Evolutionary conservation across 75 land plant genomes (phyloP).

Genomic region (Picea glauca): DNA sequence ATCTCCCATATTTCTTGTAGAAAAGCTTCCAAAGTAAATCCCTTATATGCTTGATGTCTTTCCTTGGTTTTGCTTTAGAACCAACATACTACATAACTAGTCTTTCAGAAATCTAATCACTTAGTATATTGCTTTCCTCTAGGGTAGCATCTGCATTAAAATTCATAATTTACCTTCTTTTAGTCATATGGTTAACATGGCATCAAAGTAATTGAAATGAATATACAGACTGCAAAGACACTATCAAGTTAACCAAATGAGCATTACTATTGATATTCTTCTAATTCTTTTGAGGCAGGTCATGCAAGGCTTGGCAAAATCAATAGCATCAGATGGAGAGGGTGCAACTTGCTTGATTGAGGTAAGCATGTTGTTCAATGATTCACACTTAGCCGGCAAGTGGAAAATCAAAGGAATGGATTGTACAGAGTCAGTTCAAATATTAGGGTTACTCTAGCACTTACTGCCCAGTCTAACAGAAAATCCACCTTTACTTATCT

Average conservation of each 20-base stretch:
- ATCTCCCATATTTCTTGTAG: too few relatives aligned
- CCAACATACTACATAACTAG: too few relatives aligned
- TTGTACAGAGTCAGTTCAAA: neutral
- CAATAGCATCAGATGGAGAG: conserved; percentile 99
- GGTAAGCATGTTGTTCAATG: conserved; percentile 35
- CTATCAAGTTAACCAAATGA: neutral
- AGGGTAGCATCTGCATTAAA: too few relatives aligned
- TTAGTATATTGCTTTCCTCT: too few relatives aligned
- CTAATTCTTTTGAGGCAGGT: conserved; percentile 43
- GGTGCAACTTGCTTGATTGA: conserved; percentile 98
- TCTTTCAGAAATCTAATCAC: too few relatives aligned
- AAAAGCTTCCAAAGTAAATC: too few relatives aligned
- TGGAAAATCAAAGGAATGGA: neutral
- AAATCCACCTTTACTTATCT: neutral
- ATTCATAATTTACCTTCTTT: too few relatives aligned
- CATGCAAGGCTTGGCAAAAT: conserved; percentile 94
- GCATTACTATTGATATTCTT: neutral
- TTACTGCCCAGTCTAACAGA: neutral
- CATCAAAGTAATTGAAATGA: neutral
- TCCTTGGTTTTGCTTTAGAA: too few relatives aligned
- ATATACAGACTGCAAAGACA: neutral
- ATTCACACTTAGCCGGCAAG: neutral
- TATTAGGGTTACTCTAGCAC: neutral
- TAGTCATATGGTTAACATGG: neutral
- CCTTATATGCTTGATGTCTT: too few relatives aligned